phyloP scores from a whole-genome alignment of 257 asterid species.

The Solanum tarijense region DNA sequence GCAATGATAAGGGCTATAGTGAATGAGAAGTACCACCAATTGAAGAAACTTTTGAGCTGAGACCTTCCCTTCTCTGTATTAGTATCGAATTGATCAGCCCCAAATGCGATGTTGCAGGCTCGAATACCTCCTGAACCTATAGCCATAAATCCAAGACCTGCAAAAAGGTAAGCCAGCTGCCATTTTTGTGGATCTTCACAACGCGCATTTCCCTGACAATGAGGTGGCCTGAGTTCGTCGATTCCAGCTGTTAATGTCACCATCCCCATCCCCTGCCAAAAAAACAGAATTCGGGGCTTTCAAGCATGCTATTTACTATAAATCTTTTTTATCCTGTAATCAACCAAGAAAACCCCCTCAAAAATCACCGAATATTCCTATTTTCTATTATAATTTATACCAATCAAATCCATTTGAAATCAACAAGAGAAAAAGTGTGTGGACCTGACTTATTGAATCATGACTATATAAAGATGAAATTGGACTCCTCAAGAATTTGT shows the following conservation, averaged over 20 bases:
- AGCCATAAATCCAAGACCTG: constrained; percentile 46
- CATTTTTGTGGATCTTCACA: constrained; percentile 43
- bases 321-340: not conserved
- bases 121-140: constrained; percentile 73
- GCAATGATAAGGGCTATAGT: constrained; percentile 65
- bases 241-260: constrained; percentile 51
- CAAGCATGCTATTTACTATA: not conserved
- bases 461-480: too few species aligned
- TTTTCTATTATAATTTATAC: not conserved
- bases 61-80: constrained; percentile 48
- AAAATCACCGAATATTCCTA: not conserved
- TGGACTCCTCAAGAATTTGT: not conserved
- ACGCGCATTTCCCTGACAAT: constrained; percentile 15
- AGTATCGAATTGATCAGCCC: constrained; percentile 84
- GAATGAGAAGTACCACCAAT: constrained; percentile 87
- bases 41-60: constrained; percentile 69
- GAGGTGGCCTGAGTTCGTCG: constrained; percentile 42
- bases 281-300: not conserved
- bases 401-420: not conserved
- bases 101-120: constrained; percentile 88
- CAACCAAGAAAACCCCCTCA: not conserved
- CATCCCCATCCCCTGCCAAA: constrained; percentile 48
- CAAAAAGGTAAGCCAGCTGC: constrained; percentile 50
- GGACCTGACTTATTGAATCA: too few species aligned
- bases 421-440: not conserved